phyloP scores from a whole-genome alignment of 495 filamentous ascomycete genomes.

The Amorphotheca resinae region DNA sequence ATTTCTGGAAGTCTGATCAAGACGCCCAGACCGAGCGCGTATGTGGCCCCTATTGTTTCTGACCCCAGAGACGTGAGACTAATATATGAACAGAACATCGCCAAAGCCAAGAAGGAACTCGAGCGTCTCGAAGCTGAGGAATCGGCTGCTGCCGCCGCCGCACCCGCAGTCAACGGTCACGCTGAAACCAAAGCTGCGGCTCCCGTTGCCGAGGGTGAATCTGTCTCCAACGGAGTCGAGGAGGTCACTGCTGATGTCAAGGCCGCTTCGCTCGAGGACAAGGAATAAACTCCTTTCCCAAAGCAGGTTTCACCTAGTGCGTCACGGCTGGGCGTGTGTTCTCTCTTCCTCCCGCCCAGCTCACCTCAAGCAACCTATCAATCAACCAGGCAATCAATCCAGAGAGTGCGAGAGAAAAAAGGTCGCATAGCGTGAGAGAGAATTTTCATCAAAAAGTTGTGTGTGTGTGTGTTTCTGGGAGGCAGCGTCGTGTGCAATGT shows the following conservation, averaged over 20 bases:
- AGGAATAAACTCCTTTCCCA: conserved; percentile 23
- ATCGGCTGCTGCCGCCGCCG: conserved; percentile 22
- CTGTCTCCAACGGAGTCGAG: conserved; percentile 16
- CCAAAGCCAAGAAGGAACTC: conserved; percentile 55
- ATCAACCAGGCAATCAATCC: no score
- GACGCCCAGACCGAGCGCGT: conserved; percentile 85
- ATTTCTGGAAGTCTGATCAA: conserved; percentile 89
- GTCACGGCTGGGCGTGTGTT: no score
- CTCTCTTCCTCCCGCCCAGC: no score
- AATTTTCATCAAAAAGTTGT: no score
- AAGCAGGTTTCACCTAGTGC: conserved; percentile 18
- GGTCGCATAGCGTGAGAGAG: no score
- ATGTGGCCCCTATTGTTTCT: conserved; percentile 26
- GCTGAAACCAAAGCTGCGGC: conserved; percentile 29
- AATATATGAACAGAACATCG: conserved; percentile 55
- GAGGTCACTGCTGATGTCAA: conserved; percentile 50
- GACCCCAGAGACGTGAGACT: no score
- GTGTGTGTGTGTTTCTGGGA: no score
- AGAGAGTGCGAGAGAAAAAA: no score
- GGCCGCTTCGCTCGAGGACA: conserved; percentile 55
- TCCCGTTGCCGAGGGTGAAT: conserved; percentile 23
- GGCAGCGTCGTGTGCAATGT: no score
- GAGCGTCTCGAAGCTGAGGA: conserved; percentile 48
- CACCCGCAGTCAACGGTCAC: conserved; percentile 21
- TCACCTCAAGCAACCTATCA: no score